These are phyloP conservation scores for Puccinia horiana DNA, from an alignment of 1,284 basidiomycete species.

Conservation along the genomic window DNA sequence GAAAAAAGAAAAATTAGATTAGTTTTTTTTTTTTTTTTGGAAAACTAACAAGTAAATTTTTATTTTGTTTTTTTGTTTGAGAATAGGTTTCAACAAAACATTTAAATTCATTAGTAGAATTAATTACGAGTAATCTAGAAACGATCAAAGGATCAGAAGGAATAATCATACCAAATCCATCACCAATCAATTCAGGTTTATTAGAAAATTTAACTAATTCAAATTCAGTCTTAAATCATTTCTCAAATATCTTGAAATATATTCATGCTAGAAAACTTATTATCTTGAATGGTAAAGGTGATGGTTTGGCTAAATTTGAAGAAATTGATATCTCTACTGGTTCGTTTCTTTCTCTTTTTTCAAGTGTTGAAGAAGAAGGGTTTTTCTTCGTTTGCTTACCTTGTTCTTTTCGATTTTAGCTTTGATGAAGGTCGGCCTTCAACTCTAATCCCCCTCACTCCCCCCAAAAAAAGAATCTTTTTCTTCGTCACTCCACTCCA, in stretches of 20 bases:
- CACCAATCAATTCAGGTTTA: constrained; percentile 72
- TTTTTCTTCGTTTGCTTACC: too few relatives aligned
- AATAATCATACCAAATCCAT: constrained; percentile 68
- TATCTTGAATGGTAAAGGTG: constrained; percentile 49
- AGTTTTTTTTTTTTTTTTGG: background rate
- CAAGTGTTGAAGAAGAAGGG: too few relatives aligned
- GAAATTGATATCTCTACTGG: constrained; percentile 41
- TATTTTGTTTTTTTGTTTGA: constrained; percentile 34
- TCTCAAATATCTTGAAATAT: constrained; percentile 81
- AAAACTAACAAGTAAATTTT: background rate
- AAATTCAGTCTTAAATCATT: constrained; percentile 88
- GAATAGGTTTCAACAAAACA: constrained; percentile 82
- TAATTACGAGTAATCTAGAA: constrained; percentile 87
- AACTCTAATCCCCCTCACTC: background rate
- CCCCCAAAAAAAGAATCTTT: too few relatives aligned
- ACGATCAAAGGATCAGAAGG: constrained; percentile 78
- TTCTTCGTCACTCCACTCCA: background rate
- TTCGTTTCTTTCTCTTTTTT: background rate
- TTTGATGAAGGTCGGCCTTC: constrained; percentile 24
- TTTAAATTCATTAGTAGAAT: constrained; percentile 86
- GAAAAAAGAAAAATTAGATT: background rate
- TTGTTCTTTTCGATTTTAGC: constrained; percentile 5
- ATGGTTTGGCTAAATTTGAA: constrained; percentile 45
- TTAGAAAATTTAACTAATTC: constrained; percentile 86
- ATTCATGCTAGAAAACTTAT: constrained; percentile 73